Evolutionary conservation across 495 filamentous ascomycete species (phyloP), one percentile per base, ranked within the genome.

Genomic region (Penicillium ucsense): DNA sequence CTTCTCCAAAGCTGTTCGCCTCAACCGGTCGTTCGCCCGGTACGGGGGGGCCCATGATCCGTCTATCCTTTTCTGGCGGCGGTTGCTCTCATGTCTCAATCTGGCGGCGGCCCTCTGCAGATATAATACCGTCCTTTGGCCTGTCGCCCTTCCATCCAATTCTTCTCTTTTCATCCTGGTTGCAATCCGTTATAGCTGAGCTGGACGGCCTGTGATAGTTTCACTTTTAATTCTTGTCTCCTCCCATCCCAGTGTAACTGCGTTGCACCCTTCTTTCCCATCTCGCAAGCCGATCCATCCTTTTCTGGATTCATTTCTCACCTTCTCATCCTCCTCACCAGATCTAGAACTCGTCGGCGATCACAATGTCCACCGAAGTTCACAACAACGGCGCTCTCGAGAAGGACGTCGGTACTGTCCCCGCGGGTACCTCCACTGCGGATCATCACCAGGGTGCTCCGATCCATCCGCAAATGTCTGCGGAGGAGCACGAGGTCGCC

Each of bases 401-500:
- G 51, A 72, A 72, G 67, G 67, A 72, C 45, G 36, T 65, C 42
- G 54, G 48, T 40, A 41, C 49, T 46, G 51, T 38, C 30, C 27
- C 48, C 51, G 39, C 52, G 20, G 20, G 20, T 28, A 41, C 41
- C 31, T 10, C 6, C 45, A 56, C 49, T 9, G 5, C 9, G 33
- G 43, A 32, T 8, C 32, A 3, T 9, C 58, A 57, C 20, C 45
- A 36, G 29, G 51, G 49, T 31, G 41, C 47, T 29, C 39, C 60
- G 33, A 41, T 63, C 7, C 40, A 52, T 3, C 61, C 57, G 11
- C 60, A 71, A 38, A 66, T 76, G 70, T 61, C 70, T 35, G 61
- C 66, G 35, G 70, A 76, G 46, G 71, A 75, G 55, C 68, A 72
- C 41, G 52, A 70, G 9, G 62, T 69, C 35, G 74, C 74, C 35